phyloP scores from a whole-genome alignment of 257 asterid genomes.

The Fraxinus quadrangulata region DNA sequence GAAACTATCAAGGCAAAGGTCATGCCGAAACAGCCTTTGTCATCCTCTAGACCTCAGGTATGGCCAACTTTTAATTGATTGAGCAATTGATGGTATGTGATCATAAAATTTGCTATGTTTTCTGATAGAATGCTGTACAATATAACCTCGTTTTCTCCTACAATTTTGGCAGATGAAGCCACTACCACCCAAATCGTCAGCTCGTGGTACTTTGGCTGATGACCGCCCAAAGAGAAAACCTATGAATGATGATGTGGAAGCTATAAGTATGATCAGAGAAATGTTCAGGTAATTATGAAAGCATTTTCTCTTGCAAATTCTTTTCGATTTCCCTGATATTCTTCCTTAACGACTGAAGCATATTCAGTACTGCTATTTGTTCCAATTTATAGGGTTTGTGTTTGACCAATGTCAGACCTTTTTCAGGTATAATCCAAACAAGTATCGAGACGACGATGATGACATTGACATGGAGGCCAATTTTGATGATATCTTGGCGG shows the following conservation, averaged over 20 bases:
- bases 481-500: constrained; percentile 65
- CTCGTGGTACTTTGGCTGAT: constrained; percentile 39
- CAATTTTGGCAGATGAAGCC: constrained; percentile 49
- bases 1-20: constrained; percentile 53
- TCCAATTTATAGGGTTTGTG: background rate
- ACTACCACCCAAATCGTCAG: constrained; percentile 41
- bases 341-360: background rate
- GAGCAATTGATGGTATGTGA: background rate
- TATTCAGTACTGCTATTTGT: constrained; percentile 7
- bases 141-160: background rate
- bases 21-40: constrained; percentile 40
- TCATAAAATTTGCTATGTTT: background rate
- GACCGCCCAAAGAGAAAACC: constrained; percentile 57
- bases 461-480: constrained; percentile 82
- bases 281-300: constrained; percentile 58
- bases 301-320: background rate
- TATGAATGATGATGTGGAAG: constrained; percentile 38
- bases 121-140: background rate
- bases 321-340: background rate
- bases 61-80: background rate
- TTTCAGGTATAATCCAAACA: constrained; percentile 70
- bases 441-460: constrained; percentile 58
- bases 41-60: constrained; percentile 54
- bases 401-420: background rate
- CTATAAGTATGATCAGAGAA: constrained; percentile 54